Evolutionary conservation across 1,284 basidiomycete genomes (phyloP), one percentile per base, ranked within the genome.

Genomic region (Ustilago shanxiensis): DNA sequence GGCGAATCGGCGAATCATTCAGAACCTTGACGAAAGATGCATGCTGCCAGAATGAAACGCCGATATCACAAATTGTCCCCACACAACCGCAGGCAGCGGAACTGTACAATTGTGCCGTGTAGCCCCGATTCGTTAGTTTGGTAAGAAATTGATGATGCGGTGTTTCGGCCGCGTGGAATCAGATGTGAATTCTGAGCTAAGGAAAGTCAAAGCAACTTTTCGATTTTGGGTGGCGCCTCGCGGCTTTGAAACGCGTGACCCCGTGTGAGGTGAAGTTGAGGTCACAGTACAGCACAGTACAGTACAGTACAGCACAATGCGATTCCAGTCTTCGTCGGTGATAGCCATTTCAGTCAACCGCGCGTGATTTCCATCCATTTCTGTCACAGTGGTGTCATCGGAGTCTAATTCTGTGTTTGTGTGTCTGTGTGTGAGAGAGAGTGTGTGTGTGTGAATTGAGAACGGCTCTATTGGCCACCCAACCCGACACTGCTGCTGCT

Each of bases 1-100:
- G 65, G 65, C 58, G 65, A 60, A 20, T 66, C 65, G 65, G 65
- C 47, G 65, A 60, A 55, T 35, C 64, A 60, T 13, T n/a, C 11
- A 24, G 44, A 58, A 58, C 3, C 3, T 35, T 28, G 16, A 33
- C 18, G 45, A 58, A 58, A 28, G 22, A 31, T 49, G 29, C 29
- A 49, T 14, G 18, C 22, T 16, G 14, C n/a, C 13, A 14, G 35
- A 35, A 13, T 37, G 26, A n/a, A 57, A 57, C 41, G 55, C 55
- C 55, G 55, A 22, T 37, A 16, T 11, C 7, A 33, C 7, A 41
- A 41, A 18, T 7, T 18, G 13, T 41, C 9, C 39, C 18, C 13
- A 14, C 39, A 41, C 9, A 41, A 14, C 39, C 8, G 44, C 44
- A 37, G 44, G 7, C 44, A 16, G 44, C 8, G 16, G 18, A 45